phyloP scores from a whole-genome alignment of 345 rosid genomes.

The Lumnitzera racemosa region DNA sequence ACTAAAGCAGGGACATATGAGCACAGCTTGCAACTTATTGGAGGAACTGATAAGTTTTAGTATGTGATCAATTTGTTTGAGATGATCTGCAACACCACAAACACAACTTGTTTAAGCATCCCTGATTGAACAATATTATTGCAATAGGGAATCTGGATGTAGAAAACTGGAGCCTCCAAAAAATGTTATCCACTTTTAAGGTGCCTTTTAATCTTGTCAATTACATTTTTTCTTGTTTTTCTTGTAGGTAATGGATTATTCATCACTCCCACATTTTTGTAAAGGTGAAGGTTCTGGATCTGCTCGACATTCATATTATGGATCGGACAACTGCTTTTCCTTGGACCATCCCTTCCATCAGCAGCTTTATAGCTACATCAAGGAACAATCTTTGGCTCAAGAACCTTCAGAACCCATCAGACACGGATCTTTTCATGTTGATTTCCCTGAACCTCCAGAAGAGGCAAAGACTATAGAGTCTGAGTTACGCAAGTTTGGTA shows the following conservation, averaged over 20 bases:
- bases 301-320: slow-evolving; percentile 37
- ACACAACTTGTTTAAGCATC: no score
- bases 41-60: no score
- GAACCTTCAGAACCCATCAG: slow-evolving; percentile 43
- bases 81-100: no score
- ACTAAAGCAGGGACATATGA: no score
- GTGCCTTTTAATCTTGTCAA: background rate
- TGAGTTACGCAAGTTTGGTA: slow-evolving; percentile 58
- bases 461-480: slow-evolving; percentile 63
- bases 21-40: no score
- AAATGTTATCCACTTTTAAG: no score
- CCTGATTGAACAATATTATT: no score
- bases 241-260: slow-evolving; percentile 66
- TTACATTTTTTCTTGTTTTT: slow-evolving; percentile 2
- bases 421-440: slow-evolving; percentile 90
- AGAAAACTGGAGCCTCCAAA: no score
- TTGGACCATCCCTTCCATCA: slow-evolving; percentile 84
- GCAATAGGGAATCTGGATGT: no score
- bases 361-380: slow-evolving; percentile 77
- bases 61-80: no score
- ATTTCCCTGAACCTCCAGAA: slow-evolving; percentile 59
- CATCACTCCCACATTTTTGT: slow-evolving; percentile 89
- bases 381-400: slow-evolving; percentile 37
- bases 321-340: slow-evolving; percentile 42
- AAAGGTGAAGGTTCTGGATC: slow-evolving; percentile 81